phyloP scores from a whole-genome alignment of 805 yeast genomes.

The Priceomyces medius region DNA sequence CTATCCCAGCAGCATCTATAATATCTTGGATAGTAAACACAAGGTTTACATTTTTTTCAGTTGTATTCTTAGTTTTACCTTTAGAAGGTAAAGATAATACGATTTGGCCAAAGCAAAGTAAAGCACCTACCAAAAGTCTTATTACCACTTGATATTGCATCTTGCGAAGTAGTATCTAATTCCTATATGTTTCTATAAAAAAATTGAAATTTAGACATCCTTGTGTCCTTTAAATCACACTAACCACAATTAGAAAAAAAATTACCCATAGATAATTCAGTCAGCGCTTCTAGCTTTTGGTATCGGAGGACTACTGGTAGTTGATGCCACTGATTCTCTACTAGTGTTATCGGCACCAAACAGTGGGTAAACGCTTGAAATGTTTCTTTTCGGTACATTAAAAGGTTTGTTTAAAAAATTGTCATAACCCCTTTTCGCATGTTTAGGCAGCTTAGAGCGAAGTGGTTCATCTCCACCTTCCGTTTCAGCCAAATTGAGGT shows the following conservation, averaged over 20 bases:
- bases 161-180: not conserved
- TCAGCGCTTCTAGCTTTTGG: slow-evolving; percentile 9
- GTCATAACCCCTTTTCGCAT: slow-evolving; percentile 5
- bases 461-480: slow-evolving; percentile 12
- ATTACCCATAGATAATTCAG: not conserved
- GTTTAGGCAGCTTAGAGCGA: slow-evolving; percentile 2
- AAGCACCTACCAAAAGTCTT: too few relatives aligned
- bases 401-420: slow-evolving; percentile 41
- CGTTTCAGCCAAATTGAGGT: slow-evolving; percentile 26
- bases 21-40: slow-evolving; percentile 18
- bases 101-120: not conserved
- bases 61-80: too few relatives aligned
- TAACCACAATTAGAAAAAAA: not conserved
- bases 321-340: slow-evolving; percentile 25
- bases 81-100: not conserved
- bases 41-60: slow-evolving; percentile 13
- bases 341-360: slow-evolving; percentile 15
- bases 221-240: not conserved
- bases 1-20: slow-evolving; percentile 14
- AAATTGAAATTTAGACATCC: not conserved
- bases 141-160: not conserved
- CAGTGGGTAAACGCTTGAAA: slow-evolving; percentile 5
- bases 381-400: slow-evolving; percentile 25
- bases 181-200: not conserved
- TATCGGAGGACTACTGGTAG: slow-evolving; percentile 17